These are phyloP conservation scores for Penicillium crustosum DNA, from an alignment of 2,329 filamentous ascomycete genomes.

Conservation along the genomic window DNA sequence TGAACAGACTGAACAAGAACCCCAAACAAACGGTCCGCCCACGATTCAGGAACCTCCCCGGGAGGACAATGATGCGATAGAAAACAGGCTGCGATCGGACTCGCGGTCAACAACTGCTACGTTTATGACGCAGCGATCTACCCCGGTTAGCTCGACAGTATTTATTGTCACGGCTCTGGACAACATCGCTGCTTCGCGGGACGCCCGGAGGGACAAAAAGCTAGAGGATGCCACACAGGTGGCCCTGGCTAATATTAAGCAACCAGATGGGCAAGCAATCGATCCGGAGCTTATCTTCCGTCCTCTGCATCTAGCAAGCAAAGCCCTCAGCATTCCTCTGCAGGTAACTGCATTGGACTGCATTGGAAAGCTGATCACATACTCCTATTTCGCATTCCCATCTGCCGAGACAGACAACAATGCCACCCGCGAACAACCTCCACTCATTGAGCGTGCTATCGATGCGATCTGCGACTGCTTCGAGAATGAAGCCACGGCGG, in stretches of 20 bases:
- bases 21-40: constrained; percentile 19
- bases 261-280: constrained; percentile 75
- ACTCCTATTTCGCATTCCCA: constrained; percentile 90
- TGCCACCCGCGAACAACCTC: constrained; percentile 51
- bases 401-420: constrained; percentile 41
- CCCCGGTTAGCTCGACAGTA: constrained; percentile 86
- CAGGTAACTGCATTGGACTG: constrained; percentile 92
- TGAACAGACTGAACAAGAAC: constrained; percentile 26
- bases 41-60: constrained; percentile 24
- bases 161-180: constrained; percentile 94
- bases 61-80: constrained; percentile 22
- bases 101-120: constrained; percentile 60
- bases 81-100: constrained; percentile 55
- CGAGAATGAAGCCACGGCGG: constrained; percentile 88
- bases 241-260: constrained; percentile 82
- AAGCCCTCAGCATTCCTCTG: constrained; percentile 78
- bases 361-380: constrained; percentile 98
- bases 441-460: constrained; percentile 93
- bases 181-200: constrained; percentile 85
- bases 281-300: constrained; percentile 90
- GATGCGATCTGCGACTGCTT: constrained; percentile 99
- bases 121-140: constrained; percentile 52
- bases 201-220: constrained; percentile 82
- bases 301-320: constrained; percentile 85
- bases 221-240: constrained; percentile 77